Evolutionary conservation across 179 eudicot species (phyloP), one percentile per base, ranked within the genome.

Genomic region (Patellifolia procumbens): DNA sequence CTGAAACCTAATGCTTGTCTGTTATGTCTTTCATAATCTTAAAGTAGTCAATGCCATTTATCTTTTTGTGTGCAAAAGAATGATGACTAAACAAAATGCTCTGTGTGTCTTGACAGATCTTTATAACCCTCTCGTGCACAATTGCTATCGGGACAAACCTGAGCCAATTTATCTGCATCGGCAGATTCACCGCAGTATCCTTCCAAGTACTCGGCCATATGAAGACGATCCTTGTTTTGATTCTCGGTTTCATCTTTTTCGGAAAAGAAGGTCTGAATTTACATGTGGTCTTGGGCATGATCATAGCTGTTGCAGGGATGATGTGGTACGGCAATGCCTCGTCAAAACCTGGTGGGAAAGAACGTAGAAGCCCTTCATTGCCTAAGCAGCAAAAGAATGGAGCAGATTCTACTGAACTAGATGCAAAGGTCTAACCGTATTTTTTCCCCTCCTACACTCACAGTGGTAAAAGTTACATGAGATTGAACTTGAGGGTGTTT

Each of bases 101-200:
- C 32, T 48, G n/a, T 37, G 32, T 35, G 45, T 52, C 58, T 49
- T 51, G 32, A 28, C 87, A 84, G 87, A 29, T 81, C 66, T 78
- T 84, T 48, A 79, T 84, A 29, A 76, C 72, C 32, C 78, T 84
- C 43, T 84, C 87, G 48, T 84, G 87, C 85, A 79, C 84, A 61
- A 84, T 84, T 31, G 87, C 87, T 37, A 79, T 84, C 45, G 85
- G 87, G 45, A 84, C 87, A 70, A 84, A 85, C 81, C 76, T 85
- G 49, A 85, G 87, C 79, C 87, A 84, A 60, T 81, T 84, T 53
- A 84, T 84, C 82, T 84, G 87, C 83, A 84, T 84, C 0, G 85
- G 85, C 24, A 81, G 87, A 81, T 84, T 84, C 81, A 81, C 87
- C 10, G 87, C 87, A 7, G 87, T 84, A 45, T 78, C 87, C 28